Evolutionary conservation across 768 basidiomycete genomes (phyloP).

Genomic region (Mycena indigotica): DNA sequence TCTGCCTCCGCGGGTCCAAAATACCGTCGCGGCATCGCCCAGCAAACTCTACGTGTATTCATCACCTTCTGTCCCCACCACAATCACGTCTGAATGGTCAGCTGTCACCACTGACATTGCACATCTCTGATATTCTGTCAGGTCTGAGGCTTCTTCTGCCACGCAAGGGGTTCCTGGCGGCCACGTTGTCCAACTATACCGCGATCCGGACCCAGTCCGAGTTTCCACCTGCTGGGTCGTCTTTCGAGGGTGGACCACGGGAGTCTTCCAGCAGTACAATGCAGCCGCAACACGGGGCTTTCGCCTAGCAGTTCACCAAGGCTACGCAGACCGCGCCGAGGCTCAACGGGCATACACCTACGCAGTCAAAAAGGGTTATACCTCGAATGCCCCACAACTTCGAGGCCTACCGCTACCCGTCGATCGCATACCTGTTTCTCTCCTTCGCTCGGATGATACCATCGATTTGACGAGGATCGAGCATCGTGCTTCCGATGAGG

Average conservation of each 20-base stretch:
- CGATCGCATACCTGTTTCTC: neutral
- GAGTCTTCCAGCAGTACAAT: neutral
- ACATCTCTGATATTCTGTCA: no score
- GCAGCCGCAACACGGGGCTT: neutral
- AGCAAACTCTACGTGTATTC: neutral
- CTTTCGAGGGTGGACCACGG: neutral
- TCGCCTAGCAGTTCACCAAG: neutral
- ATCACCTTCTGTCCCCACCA: neutral
- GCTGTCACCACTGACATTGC: neutral
- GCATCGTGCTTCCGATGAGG: neutral
- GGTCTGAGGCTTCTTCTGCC: neutral
- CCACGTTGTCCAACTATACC: neutral
- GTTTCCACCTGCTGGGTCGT: neutral
- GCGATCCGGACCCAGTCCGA: neutral
- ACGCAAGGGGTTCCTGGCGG: neutral
- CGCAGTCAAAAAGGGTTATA: neutral
- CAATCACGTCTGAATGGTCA: neutral
- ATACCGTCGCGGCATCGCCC: neutral
- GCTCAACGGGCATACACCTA: neutral
- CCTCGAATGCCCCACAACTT: neutral
- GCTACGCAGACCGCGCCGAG: neutral
- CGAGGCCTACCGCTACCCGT: neutral
- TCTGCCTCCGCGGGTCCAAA: neutral
- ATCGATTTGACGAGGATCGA: neutral
- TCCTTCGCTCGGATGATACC: neutral